Evolutionary conservation across 768 basidiomycete species (phyloP).

Genomic region (Mycena olivaceomarginata): DNA sequence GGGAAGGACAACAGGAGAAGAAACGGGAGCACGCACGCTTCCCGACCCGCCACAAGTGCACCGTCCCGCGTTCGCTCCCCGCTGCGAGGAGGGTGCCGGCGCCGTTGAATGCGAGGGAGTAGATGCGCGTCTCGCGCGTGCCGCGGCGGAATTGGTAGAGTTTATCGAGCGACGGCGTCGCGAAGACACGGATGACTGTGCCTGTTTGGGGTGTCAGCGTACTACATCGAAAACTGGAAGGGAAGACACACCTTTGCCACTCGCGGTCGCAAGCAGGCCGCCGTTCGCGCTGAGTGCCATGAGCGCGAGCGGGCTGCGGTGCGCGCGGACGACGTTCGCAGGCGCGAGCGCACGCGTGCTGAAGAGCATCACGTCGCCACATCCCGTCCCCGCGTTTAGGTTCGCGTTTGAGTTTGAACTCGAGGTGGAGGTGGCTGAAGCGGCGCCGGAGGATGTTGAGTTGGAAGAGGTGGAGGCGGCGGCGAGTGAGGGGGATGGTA

Average conservation of each 20-base stretch:
- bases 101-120: conserved; percentile 88
- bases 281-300: conserved; percentile 92
- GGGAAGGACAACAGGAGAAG: not conserved
- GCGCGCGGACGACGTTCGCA: conserved; percentile 97
- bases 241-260: conserved; percentile 39
- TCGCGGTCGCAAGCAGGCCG: conserved; percentile 92
- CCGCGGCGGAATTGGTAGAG: conserved; percentile 97
- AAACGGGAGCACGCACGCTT: not conserved
- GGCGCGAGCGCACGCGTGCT: conserved; percentile 94
- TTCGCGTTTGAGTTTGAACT: not conserved
- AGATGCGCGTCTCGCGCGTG: conserved; percentile 90
- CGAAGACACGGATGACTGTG: conserved; percentile 97
- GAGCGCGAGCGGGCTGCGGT: conserved; percentile 94
- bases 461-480: conserved; percentile 62
- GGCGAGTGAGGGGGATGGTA: conserved; percentile 86
- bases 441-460: not conserved
- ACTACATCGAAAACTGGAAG: not conserved
- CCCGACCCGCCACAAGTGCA: conserved; percentile 81
- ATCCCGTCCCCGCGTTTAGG: not conserved
- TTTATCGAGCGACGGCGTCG: conserved; percentile 93
- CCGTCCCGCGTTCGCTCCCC: conserved; percentile 94
- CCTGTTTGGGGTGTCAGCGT: conserved; percentile 71
- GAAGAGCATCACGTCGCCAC: conserved; percentile 95
- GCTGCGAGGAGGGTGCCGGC: conserved; percentile 92
- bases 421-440: conserved; percentile 62